phyloP scores from a whole-genome alignment of 768 basidiomycete species.

The Russula griseocarnosa region DNA sequence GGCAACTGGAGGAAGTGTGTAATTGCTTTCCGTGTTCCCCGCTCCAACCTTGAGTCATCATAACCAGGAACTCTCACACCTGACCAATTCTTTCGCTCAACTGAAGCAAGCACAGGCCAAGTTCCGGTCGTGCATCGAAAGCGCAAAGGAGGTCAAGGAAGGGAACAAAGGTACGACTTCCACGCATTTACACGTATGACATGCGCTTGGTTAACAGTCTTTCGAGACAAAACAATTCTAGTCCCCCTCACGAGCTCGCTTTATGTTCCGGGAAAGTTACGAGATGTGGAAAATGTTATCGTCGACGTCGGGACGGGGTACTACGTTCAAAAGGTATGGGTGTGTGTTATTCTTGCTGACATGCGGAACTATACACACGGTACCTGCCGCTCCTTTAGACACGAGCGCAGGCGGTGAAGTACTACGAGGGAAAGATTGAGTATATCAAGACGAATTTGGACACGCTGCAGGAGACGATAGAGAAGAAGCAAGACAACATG shows the following conservation, averaged over 20 bases:
- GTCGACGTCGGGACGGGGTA: conserved; percentile 97
- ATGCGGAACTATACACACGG: background rate
- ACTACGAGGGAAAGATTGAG: conserved; percentile 78
- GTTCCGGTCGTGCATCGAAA: conserved; percentile 83
- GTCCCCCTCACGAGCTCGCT: conserved; percentile 93
- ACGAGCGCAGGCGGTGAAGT: conserved; percentile 69
- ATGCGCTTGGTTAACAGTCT: background rate
- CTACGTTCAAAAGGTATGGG: conserved; percentile 83
- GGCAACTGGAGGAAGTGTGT: conserved; percentile 86
- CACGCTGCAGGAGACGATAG: conserved; percentile 80
- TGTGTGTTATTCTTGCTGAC: background rate
- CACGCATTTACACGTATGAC: background rate
- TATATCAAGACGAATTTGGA: conserved; percentile 83
- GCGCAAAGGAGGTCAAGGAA: conserved; percentile 68
- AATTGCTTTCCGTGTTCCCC: background rate
- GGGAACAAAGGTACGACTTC: conserved; percentile 51
- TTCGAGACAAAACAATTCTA: conserved; percentile 76
- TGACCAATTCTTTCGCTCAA: conserved; percentile 88
- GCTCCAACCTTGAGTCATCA: background rate
- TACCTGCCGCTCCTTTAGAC: conserved; percentile 49
- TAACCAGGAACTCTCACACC: conserved; percentile 80
- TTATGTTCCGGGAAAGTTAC: conserved; percentile 89
- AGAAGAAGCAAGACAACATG: conserved; percentile 88
- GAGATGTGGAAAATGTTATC: conserved; percentile 80
- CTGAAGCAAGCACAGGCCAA: conserved; percentile 91